phyloP scores from a whole-genome alignment of 148 eudicot genomes.

The Spergularia marina region DNA sequence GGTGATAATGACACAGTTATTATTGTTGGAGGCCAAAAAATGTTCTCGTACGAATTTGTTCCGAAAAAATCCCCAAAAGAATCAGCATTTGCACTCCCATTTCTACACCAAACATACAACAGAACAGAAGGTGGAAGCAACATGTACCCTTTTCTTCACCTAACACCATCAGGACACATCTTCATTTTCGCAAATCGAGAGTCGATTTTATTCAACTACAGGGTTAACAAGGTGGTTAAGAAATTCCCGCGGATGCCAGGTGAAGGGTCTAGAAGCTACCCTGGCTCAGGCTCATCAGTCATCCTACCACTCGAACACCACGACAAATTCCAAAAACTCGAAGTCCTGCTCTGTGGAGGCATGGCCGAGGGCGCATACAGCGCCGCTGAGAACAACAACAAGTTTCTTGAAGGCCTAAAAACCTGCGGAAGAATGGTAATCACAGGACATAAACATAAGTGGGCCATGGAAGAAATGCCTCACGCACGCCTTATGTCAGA shows the following conservation, averaged over 20 bases:
- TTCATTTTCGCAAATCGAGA: slow-evolving; percentile 60
- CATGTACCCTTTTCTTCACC: slow-evolving; percentile 56
- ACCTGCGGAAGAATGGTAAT: slow-evolving; percentile 60
- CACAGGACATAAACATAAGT: slow-evolving; percentile 41
- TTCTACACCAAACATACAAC: slow-evolving; percentile 40
- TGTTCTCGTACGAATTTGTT: slow-evolving; percentile 46
- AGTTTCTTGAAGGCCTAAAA: slow-evolving; percentile 31
- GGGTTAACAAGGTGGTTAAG: slow-evolving; percentile 38
- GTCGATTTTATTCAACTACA: slow-evolving; percentile 54
- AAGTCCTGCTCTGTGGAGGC: slow-evolving; percentile 71
- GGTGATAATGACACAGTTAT: slow-evolving; percentile 39
- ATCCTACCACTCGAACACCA: slow-evolving; percentile 47
- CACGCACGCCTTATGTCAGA: slow-evolving; percentile 43
- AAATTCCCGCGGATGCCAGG: slow-evolving; percentile 52
- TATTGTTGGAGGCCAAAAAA: slow-evolving; percentile 53
- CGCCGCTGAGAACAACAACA: slow-evolving; percentile 30
- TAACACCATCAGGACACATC: slow-evolving; percentile 50
- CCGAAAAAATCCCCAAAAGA: slow-evolving; percentile 29
- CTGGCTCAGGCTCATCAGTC: slow-evolving; percentile 56
- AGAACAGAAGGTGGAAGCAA: slow-evolving; percentile 38
- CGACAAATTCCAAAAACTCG: slow-evolving; percentile 37
- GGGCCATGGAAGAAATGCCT: slow-evolving; percentile 70
- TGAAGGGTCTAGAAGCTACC: slow-evolving; percentile 48
- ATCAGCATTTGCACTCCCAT: slow-evolving; percentile 31
- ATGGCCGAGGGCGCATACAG: slow-evolving; percentile 40